Evolutionary conservation across 1,284 basidiomycete species (phyloP).

Genomic region (Malassezia furfur): DNA sequence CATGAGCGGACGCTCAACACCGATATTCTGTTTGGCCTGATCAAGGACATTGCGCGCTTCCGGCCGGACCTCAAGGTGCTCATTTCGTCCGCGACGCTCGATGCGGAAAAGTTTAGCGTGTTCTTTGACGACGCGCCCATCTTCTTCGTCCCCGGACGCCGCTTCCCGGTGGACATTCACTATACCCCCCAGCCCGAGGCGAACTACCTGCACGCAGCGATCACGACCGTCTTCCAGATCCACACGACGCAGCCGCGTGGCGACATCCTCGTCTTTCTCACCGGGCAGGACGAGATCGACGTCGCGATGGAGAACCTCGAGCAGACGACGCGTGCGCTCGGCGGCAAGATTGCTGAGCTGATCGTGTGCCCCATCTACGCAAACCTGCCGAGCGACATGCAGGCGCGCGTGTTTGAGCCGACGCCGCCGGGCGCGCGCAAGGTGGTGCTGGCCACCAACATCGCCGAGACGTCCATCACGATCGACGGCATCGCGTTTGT

Average conservation of each 20-base stretch:
- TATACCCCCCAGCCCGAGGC: constrained; percentile 56
- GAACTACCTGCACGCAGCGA: constrained; percentile 90
- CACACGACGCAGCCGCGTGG: constrained; percentile 96
- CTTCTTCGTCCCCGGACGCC: constrained; percentile 72
- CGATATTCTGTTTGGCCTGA: constrained; percentile 44
- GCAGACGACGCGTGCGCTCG: constrained; percentile 85
- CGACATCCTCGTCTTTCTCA: constrained; percentile 96
- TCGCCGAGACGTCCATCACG: constrained; percentile 56
- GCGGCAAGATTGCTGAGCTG: constrained; percentile 89
- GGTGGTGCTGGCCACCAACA: constrained; percentile 88
- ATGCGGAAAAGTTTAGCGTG: constrained; percentile 45
- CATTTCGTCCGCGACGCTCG: constrained; percentile 44
- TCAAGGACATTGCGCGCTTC: constrained; percentile 46
- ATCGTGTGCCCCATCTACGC: constrained; percentile 97
- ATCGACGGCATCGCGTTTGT: constrained; percentile 48
- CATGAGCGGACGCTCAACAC: constrained; percentile 47
- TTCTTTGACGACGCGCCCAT: constrained; percentile 47
- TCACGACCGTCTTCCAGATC: constrained; percentile 97
- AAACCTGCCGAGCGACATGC: constrained; percentile 95
- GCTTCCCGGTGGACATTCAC: constrained; percentile 95
- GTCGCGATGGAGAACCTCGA: constrained; percentile 82
- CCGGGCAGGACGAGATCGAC: constrained; percentile 98
- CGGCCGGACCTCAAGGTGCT: constrained; percentile 43
- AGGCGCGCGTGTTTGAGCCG: constrained; percentile 97
- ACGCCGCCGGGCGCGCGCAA: constrained; percentile 92